Evolutionary conservation across 805 yeast species (phyloP).

Genomic region (Metschnikowia gelsemii): DNA sequence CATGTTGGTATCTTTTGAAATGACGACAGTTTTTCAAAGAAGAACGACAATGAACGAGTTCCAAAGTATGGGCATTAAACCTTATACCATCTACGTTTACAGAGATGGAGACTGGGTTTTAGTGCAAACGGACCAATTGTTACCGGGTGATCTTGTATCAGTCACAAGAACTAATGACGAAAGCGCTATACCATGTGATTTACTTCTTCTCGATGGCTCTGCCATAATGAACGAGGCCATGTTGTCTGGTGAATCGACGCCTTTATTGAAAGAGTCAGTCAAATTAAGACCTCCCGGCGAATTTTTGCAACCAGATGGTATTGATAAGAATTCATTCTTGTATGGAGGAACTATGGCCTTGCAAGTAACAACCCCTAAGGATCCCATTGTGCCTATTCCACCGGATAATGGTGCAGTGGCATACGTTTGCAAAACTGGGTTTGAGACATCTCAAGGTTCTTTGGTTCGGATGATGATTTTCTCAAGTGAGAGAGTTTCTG

Average conservation of each 20-base stretch:
- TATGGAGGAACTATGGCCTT: constrained; percentile 97
- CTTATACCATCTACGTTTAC: constrained; percentile 72
- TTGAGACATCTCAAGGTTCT: constrained; percentile 97
- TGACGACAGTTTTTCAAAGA: constrained; percentile 93
- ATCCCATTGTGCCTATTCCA: constrained; percentile 52
- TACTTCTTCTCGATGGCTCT: constrained; percentile 81
- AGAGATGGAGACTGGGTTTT: constrained; percentile 71
- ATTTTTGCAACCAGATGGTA: constrained; percentile 66
- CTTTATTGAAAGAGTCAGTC: constrained; percentile 88
- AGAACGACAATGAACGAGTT: constrained; percentile 92
- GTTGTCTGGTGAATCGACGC: constrained; percentile 98
- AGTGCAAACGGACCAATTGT: constrained; percentile 66
- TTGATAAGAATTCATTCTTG: constrained; percentile 83
- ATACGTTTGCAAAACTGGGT: constrained; percentile 89
- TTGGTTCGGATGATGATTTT: constrained; percentile 96
- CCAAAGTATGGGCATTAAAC: constrained; percentile 95
- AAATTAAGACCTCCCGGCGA: constrained; percentile 77
- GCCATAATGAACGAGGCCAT: constrained; percentile 98
- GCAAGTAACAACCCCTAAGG: constrained; percentile 77
- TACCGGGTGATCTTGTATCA: constrained; percentile 92
- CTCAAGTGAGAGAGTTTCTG: constrained; percentile 94
- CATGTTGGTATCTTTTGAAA: constrained; percentile 91
- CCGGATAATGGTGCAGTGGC: constrained; percentile 95
- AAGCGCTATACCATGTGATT: constrained; percentile 90
- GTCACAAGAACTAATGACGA: constrained; percentile 87